Evolutionary conservation across 805 yeast genomes (phyloP).

Genomic region (Cyberlindnera xishuangbannaensis): DNA sequence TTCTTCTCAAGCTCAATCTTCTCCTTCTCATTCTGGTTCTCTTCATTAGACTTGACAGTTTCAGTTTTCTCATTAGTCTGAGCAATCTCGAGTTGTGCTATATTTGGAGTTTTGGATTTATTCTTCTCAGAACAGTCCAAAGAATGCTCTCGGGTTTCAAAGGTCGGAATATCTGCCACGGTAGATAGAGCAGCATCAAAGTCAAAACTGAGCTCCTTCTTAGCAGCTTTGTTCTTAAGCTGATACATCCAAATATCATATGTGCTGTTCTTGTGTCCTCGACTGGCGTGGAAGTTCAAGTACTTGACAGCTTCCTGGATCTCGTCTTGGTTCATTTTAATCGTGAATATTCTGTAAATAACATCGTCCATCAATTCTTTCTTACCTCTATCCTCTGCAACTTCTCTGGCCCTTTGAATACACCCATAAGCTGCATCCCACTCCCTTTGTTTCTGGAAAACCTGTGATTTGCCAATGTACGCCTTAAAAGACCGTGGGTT

Average conservation of each 20-base stretch:
- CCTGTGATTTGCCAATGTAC: conserved; percentile 38
- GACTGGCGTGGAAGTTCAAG: conserved; percentile 35
- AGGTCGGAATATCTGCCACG: conserved; percentile 9
- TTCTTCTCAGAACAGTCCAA: not conserved
- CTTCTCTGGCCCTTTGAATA: conserved; percentile 35
- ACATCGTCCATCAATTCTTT: conserved; percentile 39
- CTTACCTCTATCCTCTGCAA: conserved; percentile 39
- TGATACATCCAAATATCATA: conserved; percentile 19
- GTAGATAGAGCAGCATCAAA: conserved; percentile 4
- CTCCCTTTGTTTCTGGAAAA: conserved; percentile 36
- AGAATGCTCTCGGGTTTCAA: conserved; percentile 2
- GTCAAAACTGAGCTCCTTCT: conserved; percentile 8
- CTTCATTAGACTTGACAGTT: not conserved
- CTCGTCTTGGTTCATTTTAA: conserved; percentile 34
- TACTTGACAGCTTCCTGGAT: conserved; percentile 34
- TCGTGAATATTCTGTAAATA: conserved; percentile 39
- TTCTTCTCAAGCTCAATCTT: conserved; percentile 19
- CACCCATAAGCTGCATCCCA: conserved; percentile 38
- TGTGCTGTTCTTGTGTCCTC: conserved; percentile 27
- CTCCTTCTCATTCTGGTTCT: conserved; percentile 9
- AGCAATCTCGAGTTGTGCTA: too few relatives aligned
- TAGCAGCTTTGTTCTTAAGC: conserved; percentile 16
- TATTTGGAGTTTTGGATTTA: not conserved
- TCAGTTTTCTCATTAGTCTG: not conserved
- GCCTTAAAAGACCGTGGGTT: conserved; percentile 42